Conservation (phyloP, 2,329 filamentous ascomycete genomes). For the Rhytidhysteron rufulum region DNA sequence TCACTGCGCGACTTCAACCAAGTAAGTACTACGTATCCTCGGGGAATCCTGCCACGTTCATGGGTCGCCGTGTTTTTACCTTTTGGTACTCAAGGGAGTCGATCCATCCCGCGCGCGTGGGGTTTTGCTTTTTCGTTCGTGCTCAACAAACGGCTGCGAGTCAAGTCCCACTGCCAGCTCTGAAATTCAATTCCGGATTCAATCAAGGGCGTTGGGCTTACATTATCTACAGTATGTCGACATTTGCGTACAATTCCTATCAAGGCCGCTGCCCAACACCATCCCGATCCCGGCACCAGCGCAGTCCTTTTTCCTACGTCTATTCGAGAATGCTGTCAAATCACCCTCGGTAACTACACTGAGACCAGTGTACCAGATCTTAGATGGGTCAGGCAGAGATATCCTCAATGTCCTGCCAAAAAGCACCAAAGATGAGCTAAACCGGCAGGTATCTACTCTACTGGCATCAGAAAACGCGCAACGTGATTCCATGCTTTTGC, state of each 20-base stretch:
- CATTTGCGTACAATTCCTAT: constrained; percentile 30
- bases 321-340: constrained; percentile 25
- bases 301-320: constrained; percentile 29
- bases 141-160: too few relatives aligned
- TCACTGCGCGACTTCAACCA: constrained; percentile 25
- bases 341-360: constrained; percentile 21
- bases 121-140: too few relatives aligned
- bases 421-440: constrained; percentile 19
- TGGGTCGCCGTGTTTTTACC: too few relatives aligned
- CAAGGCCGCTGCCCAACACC: constrained; percentile 24
- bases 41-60: too few relatives aligned
- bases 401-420: constrained; percentile 22
- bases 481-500: constrained; percentile 23
- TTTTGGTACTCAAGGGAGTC: too few relatives aligned
- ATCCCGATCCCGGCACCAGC: constrained; percentile 29
- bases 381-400: constrained; percentile 33
- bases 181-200: too few relatives aligned
- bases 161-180: too few relatives aligned
- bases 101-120: too few relatives aligned
- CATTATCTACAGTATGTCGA: constrained; percentile 19
- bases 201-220: too few relatives aligned
- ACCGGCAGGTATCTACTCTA: constrained; percentile 23
- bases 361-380: constrained; percentile 26
- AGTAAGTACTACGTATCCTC: too few relatives aligned
- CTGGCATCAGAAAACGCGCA: constrained; percentile 18